Base-by-base conservation (phyloP, 116 monocot species). In the Iris pallida region DNA sequence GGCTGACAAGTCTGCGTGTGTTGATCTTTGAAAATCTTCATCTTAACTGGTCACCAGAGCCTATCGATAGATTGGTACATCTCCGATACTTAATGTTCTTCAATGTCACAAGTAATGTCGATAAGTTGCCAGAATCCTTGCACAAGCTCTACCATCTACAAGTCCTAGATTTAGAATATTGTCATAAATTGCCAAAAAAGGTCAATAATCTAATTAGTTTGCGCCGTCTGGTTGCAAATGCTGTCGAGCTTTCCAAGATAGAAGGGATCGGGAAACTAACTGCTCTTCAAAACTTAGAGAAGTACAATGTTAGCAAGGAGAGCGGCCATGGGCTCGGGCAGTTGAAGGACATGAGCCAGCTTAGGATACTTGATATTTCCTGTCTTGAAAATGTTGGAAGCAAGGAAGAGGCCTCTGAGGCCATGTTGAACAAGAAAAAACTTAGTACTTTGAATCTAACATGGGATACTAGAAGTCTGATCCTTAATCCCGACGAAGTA, bases 41-140 rank as follows among this genome's bases (percentile, higher is more conserved):
- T 10, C 47, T 79, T 13, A 12, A 4, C 8, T 9, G 15, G 42
- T 49, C 79, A 47, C 82, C 79, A 9, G 14, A 74, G 45, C 67
- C 73, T 4, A 76, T 82, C 8, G 67, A 70, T 48, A 2, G 59
- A 11, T 16, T 76, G 53, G 65, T 66, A 59, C 79, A 82, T 55
- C 79, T 86, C 10, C 76, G 79, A 13, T 86, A 63, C 64, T 73
- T 86, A 30, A 68, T 71, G 45, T 73, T 86, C 13, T 62, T n/a
- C 7, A 45, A 45, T 13, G 14, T 14, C 14, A 12, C 14, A 42
- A 78, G 79, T 5, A 68, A 75, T 4, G 75, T 86, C 14, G 59
- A 5, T 57, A 46, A 56, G 9, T 68, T 86, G n/a, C 86, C 86
- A 11, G 47, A 86, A 62, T 76, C 76, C 16, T 30, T 79, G 1